Evolutionary conservation across 2,329 filamentous ascomycete species (phyloP), one percentile per base, ranked within the genome.

Genomic region (Alternaria longipes): DNA sequence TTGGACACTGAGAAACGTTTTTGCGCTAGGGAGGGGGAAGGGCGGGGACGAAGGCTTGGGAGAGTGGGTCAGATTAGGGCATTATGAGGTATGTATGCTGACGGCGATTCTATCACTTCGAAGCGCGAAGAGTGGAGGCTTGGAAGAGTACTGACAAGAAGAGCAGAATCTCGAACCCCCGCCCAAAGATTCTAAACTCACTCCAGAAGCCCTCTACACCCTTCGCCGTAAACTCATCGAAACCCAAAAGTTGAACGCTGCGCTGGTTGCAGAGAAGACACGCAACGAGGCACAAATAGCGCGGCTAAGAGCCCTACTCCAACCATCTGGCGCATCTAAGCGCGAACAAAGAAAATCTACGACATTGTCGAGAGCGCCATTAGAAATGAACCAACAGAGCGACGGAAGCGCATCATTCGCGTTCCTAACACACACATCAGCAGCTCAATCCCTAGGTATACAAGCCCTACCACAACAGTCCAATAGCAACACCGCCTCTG

Each of bases 1-100:
- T 58, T 97, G 94, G 81, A 90, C 93, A 53, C 84, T 99, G 83
- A 85, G 93, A 67, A 97, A 97, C 87, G 50, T 87, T 11, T 70
- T 84, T 53, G 81, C 80, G 45, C 74, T 84, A 36, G 80, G 80
- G 28, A 75, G 89, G 28, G 91, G 94, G 47, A 73, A 75, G 50
- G 54, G 54, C 20, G 91, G 94, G 51, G 73, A 75, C 46, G 75
- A 71, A 40, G 71, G 71, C 32, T 82, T 91, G 71, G 86, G 87
- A 59, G 86, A 87, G 59, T 97, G 91, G 88, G 89, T 98, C 66
- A 84, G 90, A 54, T 82, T 99, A 65, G 87, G 87, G 49, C 94
- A 98, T 83, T 97, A 99, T 81, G 88, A 93, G 77, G 92, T 88
- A 74, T 49, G 74, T 67, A 22, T 11, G 34, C n/a, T 12, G n/a